Evolutionary conservation across 768 basidiomycete genomes (phyloP).

Genomic region (Mycena filopes): DNA sequence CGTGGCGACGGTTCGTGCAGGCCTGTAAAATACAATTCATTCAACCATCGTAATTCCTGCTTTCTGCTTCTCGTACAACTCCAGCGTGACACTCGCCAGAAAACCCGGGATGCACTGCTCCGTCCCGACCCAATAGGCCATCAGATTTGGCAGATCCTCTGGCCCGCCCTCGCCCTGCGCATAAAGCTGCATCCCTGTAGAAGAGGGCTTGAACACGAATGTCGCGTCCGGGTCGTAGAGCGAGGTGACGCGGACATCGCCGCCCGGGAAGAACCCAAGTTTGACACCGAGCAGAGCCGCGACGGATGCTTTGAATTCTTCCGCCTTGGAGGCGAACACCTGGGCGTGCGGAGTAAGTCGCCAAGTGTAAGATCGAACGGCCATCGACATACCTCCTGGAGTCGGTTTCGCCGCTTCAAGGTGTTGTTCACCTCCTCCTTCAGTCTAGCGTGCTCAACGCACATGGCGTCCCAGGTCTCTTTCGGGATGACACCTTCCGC

Average conservation of each 20-base stretch:
- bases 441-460: slow-evolving; percentile 75
- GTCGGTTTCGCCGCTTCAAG: slow-evolving; percentile 80
- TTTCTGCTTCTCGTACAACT: slow-evolving; percentile 86
- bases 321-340: slow-evolving; percentile 86
- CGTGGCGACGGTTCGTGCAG: too few species aligned
- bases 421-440: slow-evolving; percentile 75
- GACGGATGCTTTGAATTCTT: slow-evolving; percentile 93
- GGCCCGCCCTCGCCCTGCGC: slow-evolving; percentile 81
- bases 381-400: slow-evolving; percentile 74
- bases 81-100: slow-evolving; percentile 87
- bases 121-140: slow-evolving; percentile 88
- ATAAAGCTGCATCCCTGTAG: slow-evolving; percentile 71
- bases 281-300: slow-evolving; percentile 91
- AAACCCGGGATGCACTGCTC: slow-evolving; percentile 92
- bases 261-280: slow-evolving; percentile 90
- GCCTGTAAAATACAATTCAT: too few species aligned
- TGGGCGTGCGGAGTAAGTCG: slow-evolving; percentile 43
- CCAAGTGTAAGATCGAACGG: not conserved
- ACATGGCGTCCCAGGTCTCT: slow-evolving; percentile 80
- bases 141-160: slow-evolving; percentile 76
- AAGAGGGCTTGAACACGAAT: slow-evolving; percentile 84
- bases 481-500: slow-evolving; percentile 70
- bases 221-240: slow-evolving; percentile 88
- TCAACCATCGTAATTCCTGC: slow-evolving; percentile 25
- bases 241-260: slow-evolving; percentile 90